Percentiles rank a stretch among this genome's conserved stretches.
Conservation (phyloP, 306 rosid genomes). For the Cicer pinnatifidum region DNA sequence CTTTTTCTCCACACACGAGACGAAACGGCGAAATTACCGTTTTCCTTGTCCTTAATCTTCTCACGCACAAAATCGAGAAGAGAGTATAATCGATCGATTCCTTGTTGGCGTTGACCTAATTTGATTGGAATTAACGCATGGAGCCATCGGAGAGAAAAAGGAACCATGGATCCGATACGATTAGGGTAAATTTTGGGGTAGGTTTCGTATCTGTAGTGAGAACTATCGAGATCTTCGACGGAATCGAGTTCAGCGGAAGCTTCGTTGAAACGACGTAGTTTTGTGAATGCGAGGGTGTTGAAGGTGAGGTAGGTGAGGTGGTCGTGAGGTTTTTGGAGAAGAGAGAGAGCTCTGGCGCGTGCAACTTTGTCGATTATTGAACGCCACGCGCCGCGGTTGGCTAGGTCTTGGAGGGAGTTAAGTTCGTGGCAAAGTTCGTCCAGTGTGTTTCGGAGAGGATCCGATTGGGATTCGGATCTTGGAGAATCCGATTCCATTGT, state of each 20-base stretch:
- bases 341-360: constrained; percentile 74
- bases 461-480: constrained; percentile 47
- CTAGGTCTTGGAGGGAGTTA: constrained; percentile 74
- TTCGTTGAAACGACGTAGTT: constrained; percentile 83
- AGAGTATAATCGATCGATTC: constrained; percentile 70
- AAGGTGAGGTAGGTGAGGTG: constrained; percentile 80
- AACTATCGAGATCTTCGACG: constrained; percentile 70
- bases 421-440: constrained; percentile 69
- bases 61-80: constrained; percentile 70
- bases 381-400: constrained; percentile 90
- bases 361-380: constrained; percentile 82
- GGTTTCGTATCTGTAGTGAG: constrained; percentile 69
- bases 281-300: constrained; percentile 80
- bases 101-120: constrained; percentile 74
- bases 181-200: constrained; percentile 67
- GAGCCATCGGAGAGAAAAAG: constrained; percentile 90
- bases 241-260: constrained; percentile 81
- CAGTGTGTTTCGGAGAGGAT: constrained; percentile 56
- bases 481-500: constrained; percentile 49
- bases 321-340: constrained; percentile 83
- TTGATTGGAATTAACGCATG: constrained; percentile 71
- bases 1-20: constrained; percentile 62
- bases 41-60: constrained; percentile 49
- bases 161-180: constrained; percentile 85
- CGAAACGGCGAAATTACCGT: constrained; percentile 39